Percentiles rank a stretch among this genome's conserved stretches.
These are phyloP conservation scores for Chlamydomonas reinhardtii DNA, from an alignment of 163 green algal species.

Conservation along the genomic window DNA sequence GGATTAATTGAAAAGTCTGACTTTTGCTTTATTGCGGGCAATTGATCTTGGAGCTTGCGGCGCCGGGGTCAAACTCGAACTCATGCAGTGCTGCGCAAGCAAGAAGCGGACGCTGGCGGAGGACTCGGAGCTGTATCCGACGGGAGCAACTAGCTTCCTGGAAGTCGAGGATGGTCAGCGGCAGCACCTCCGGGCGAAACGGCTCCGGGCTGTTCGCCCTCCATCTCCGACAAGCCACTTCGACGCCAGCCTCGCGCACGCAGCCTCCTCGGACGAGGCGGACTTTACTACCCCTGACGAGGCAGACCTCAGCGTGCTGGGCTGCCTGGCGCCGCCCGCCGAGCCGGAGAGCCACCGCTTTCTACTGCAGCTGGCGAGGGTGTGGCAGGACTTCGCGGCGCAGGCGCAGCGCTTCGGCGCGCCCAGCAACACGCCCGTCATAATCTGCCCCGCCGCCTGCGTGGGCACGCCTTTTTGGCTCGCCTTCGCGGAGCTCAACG, in stretches of 20 bases:
- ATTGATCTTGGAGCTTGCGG: too few relatives aligned
- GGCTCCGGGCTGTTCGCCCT: neutral
- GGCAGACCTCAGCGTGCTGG: neutral
- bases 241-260: neutral
- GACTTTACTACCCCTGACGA: neutral
- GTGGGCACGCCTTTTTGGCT: constrained; percentile 38
- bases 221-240: neutral
- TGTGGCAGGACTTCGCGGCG: neutral
- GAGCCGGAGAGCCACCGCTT: neutral
- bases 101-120: too few relatives aligned
- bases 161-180: too few relatives aligned
- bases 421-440: too few relatives aligned
- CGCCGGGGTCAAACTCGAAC: too few relatives aligned
- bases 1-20: too few relatives aligned
- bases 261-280: constrained; percentile 22
- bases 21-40: too few relatives aligned
- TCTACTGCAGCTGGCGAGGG: neutral
- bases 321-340: neutral
- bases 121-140: too few relatives aligned
- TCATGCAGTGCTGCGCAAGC: too few relatives aligned
- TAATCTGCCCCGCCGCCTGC: neutral
- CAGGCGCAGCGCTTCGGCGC: neutral
- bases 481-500: constrained; percentile 46
- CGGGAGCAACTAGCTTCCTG: too few relatives aligned
- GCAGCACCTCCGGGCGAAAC: neutral